These are phyloP conservation scores for Trypanosoma scelopori DNA, from an alignment of 208 protist species.

Conservation along the genomic window DNA sequence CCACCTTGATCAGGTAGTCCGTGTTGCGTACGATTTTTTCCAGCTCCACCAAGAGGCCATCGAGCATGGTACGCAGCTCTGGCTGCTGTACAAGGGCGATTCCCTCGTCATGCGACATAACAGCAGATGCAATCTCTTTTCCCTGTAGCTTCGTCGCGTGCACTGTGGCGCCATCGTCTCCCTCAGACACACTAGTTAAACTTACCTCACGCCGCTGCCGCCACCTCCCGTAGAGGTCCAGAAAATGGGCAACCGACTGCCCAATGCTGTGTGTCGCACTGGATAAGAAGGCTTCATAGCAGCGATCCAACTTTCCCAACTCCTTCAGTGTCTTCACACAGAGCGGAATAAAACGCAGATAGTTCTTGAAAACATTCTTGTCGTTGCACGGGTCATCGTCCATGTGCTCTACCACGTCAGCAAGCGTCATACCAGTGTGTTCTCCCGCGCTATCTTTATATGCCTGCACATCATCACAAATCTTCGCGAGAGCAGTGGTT, in stretches of 20 bases:
- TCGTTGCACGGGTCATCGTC: constrained; percentile 60
- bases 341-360: constrained; percentile 75
- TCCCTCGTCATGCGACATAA: constrained; percentile 73
- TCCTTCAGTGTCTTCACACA: constrained; percentile 67
- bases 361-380: constrained; percentile 38
- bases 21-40: constrained; percentile 84
- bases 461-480: neutral
- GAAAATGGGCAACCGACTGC: constrained; percentile 68
- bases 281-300: constrained; percentile 76
- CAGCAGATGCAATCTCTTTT: constrained; percentile 52
- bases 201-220: constrained; percentile 39
- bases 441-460: neutral
- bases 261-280: constrained; percentile 59
- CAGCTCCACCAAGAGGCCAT: constrained; percentile 73
- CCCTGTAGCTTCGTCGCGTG: constrained; percentile 56
- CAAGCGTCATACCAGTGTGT: neutral
- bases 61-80: constrained; percentile 64
- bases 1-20: constrained; percentile 68
- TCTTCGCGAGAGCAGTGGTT: neutral
- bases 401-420: constrained; percentile 1
- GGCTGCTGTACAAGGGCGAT: constrained; percentile 57
- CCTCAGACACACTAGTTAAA: constrained; percentile 27
- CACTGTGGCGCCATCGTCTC: constrained; percentile 41
- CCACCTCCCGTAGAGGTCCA: constrained; percentile 75
- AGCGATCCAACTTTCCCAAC: constrained; percentile 61